Evolutionary conservation across 2,329 filamentous ascomycete genomes (phyloP).

Genomic region (Epichloe gansuensis): DNA sequence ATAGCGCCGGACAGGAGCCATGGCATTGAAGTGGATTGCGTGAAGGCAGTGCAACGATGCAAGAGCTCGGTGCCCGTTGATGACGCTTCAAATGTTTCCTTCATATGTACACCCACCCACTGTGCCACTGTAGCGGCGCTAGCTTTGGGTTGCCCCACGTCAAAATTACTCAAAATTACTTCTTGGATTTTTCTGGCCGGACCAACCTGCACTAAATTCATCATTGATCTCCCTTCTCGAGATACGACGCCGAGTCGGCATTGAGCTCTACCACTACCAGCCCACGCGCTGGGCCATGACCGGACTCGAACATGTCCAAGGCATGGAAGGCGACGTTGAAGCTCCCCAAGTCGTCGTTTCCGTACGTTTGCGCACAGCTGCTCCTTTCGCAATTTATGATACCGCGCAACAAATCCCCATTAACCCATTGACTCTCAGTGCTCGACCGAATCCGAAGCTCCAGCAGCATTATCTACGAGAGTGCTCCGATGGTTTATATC

Average conservation of each 20-base stretch:
- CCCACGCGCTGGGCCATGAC: slow-evolving; percentile 15
- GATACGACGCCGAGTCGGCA: background rate
- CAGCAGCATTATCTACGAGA: slow-evolving; percentile 52
- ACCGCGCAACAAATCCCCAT: background rate
- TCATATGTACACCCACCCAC: no score
- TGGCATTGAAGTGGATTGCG: slow-evolving; percentile 22
- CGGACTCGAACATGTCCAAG: slow-evolving; percentile 31
- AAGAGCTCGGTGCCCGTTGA: background rate
- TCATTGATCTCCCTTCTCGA: no score
- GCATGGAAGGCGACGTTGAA: slow-evolving; percentile 64
- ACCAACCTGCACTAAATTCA: no score
- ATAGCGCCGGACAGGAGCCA: slow-evolving; percentile 84
- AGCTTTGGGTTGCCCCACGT: background rate
- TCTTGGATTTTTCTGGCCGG: background rate
- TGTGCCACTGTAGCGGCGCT: background rate
- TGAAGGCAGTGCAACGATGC: background rate
- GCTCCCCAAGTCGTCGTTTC: slow-evolving; percentile 64
- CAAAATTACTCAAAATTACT: background rate
- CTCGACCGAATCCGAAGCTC: slow-evolving; percentile 37
- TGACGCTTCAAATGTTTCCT: background rate
- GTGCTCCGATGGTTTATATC: slow-evolving; percentile 81
- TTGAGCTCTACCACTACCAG: slow-evolving; percentile 6
- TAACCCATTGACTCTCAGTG: slow-evolving; percentile 23
- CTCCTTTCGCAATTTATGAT: background rate
- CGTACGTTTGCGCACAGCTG: slow-evolving; percentile 34